Evolutionary conservation across 78 protist genomes (phyloP), one percentile per base, ranked within the genome.

Genomic region (Polysphondylium violaceum): DNA sequence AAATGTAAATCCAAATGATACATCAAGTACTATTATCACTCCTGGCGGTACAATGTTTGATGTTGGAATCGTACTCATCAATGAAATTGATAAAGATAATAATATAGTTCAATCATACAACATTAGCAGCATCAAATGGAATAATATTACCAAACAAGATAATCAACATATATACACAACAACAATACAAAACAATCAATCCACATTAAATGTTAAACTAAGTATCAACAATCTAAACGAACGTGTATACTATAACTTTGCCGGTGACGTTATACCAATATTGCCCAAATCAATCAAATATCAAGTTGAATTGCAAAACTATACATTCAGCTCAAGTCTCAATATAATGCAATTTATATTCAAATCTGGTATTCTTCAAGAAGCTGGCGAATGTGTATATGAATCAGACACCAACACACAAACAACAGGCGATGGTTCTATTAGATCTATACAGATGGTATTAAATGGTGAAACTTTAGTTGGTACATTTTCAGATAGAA

Each of bases 401-500:
- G n/a, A n/a, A n/a, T n/a, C n/a, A n/a, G 19, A 21, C 35, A 35
- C 19, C 6, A 47, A 2, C 16, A 25, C 17, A 7, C n/a, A 33
- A 60, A n/a, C 12, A 9, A 63, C 40, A 61, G 19, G 29, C 40
- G 58, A 36, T 33, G 53, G 47, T 11, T 23, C 72, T 33, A 64
- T 64, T 64, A 69, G 58, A 69, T 50, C 25, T 29, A n/a, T 33
- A 21, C 23, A 29, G 5, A 65, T 25, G 40, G 33, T 65, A 36
- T n/a, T n/a, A n/a, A 56, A 29, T 61, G 78, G 64, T 38, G 33
- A 23, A 21, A 33, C 63, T 0, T 55, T 79, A n/a, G 60, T 50
- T 35, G 89, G 68, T 21, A 65, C 36, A 4, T 79, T 79, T 40
- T 79, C 89, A 7, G 41, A 65, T 79, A 23, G 89, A 16, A 43